phyloP scores from a whole-genome alignment of 768 basidiomycete species.

The Rhizopogon rudus region DNA sequence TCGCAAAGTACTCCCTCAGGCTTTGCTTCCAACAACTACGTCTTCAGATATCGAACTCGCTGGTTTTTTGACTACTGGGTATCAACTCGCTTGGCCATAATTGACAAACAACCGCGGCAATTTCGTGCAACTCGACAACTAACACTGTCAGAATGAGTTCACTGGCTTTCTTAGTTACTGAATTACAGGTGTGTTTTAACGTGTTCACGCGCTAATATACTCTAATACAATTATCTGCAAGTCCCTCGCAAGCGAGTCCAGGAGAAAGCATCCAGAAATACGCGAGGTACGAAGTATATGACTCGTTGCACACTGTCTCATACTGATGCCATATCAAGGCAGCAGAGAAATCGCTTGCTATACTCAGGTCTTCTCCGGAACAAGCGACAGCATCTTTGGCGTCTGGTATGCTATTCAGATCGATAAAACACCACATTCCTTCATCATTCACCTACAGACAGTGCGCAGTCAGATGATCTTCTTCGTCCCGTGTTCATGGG shows the following conservation, averaged over 20 bases:
- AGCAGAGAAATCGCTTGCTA: slow-evolving; percentile 80
- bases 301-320: slow-evolving; percentile 4
- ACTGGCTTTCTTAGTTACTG: slow-evolving; percentile 64
- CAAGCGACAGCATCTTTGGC: slow-evolving; percentile 67
- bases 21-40: no score
- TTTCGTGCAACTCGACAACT: no score
- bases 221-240: slow-evolving; percentile 22
- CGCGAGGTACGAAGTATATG: slow-evolving; percentile 58
- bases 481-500: slow-evolving; percentile 91
- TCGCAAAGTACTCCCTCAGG: no score
- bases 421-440: not conserved
- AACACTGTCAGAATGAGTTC: slow-evolving; percentile 47
- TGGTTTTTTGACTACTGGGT: no score
- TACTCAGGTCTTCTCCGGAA: slow-evolving; percentile 78
- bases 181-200: slow-evolving; percentile 51
- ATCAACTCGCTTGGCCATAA: no score
- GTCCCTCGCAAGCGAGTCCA: slow-evolving; percentile 86
- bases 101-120: not conserved
- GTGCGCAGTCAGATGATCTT: slow-evolving; percentile 74
- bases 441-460: slow-evolving; percentile 41
- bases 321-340: slow-evolving; percentile 43
- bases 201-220: slow-evolving; percentile 5
- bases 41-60: no score
- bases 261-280: slow-evolving; percentile 87
- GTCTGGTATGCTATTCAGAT: slow-evolving; percentile 49